These are phyloP conservation scores for Russula abietina DNA, from an alignment of 768 basidiomycete genomes.

Conservation along the genomic window DNA sequence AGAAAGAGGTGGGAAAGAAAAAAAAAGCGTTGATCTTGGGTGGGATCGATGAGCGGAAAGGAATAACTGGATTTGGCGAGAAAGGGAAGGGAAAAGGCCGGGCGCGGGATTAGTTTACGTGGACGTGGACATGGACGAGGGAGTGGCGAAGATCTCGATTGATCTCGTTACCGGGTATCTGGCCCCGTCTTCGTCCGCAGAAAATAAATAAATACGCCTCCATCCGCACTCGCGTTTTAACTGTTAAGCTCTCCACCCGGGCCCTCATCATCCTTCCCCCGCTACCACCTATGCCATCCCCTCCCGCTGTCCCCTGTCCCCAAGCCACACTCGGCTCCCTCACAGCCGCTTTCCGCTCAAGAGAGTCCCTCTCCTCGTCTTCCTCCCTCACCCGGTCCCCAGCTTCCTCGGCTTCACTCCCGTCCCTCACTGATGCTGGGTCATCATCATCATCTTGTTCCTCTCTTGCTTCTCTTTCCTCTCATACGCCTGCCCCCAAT, in stretches of 20 bases:
- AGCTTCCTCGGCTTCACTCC: conserved; percentile 25
- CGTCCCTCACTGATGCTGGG: conserved; percentile 25
- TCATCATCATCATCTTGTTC: conserved; percentile 29
- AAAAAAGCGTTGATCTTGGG: conserved; percentile 1
- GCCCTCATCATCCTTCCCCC: conserved; percentile 5
- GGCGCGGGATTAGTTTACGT: conserved; percentile 22
- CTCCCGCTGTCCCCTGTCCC: neutral
- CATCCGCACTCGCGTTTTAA: conserved; percentile 11
- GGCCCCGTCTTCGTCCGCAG: neutral
- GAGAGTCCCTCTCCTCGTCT: conserved; percentile 21
- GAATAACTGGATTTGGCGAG: conserved; percentile 5
- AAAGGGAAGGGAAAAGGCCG: conserved; percentile 15
- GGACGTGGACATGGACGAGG: neutral
- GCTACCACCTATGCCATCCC: conserved; percentile 4
- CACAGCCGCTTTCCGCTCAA: conserved; percentile 15
- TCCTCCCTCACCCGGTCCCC: conserved; percentile 20
- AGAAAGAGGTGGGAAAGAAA: neutral
- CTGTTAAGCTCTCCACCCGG: conserved; percentile 6
- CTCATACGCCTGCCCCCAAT: conserved; percentile 36
- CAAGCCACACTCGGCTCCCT: conserved; percentile 18
- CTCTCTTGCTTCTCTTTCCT: conserved; percentile 18
- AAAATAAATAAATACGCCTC: conserved; percentile 18
- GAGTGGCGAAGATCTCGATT: conserved; percentile 14
- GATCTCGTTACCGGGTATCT: neutral
- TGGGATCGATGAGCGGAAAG: conserved; percentile 16